A percentile compares a stretch with the other conserved stretches of the same genome.
Conservation (phyloP, 805 yeast genomes). For the Metschnikowia santaceciliae region DNA sequence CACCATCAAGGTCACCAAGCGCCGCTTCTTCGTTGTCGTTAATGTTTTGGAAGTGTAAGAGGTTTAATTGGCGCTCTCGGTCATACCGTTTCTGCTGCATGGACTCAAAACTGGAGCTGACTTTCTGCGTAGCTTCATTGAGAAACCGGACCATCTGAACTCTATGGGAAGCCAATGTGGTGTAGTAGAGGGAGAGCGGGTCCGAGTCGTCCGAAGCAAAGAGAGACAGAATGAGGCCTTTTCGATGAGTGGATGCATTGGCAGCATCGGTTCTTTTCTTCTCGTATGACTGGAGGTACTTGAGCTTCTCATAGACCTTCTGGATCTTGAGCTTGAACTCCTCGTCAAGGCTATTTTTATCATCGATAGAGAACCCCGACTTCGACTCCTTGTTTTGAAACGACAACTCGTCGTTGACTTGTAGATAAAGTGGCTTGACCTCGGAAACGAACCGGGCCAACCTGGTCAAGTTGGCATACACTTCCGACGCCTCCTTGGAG, state of each 20-base stretch:
- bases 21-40: constrained; percentile 29
- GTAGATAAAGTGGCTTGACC: constrained; percentile 33
- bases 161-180: constrained; percentile 42
- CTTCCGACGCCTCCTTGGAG: constrained; percentile 34
- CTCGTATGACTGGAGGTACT: constrained; percentile 51
- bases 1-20: constrained; percentile 10
- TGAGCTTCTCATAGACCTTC: constrained; percentile 48
- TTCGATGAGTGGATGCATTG: constrained; percentile 11
- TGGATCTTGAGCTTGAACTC: constrained; percentile 51
- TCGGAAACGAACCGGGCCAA: constrained; percentile 31
- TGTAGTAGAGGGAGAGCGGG: constrained; percentile 25
- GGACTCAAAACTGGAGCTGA: constrained; percentile 43
- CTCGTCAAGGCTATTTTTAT: constrained; percentile 54
- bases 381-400: constrained; percentile 1
- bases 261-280: constrained; percentile 32
- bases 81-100: constrained; percentile 48
- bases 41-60: constrained; percentile 39
- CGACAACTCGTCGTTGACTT: constrained; percentile 19
- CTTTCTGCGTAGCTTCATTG: constrained; percentile 38
- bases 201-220: constrained; percentile 34
- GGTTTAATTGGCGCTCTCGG: constrained; percentile 34
- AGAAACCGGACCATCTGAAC: constrained; percentile 48
- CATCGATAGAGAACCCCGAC: constrained; percentile 36
- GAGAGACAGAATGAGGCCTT: constrained; percentile 18
- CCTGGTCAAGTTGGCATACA: constrained; percentile 29